These are phyloP conservation scores for Tuber brumale DNA, from an alignment of 495 filamentous ascomycete genomes.

Conservation along the genomic window DNA sequence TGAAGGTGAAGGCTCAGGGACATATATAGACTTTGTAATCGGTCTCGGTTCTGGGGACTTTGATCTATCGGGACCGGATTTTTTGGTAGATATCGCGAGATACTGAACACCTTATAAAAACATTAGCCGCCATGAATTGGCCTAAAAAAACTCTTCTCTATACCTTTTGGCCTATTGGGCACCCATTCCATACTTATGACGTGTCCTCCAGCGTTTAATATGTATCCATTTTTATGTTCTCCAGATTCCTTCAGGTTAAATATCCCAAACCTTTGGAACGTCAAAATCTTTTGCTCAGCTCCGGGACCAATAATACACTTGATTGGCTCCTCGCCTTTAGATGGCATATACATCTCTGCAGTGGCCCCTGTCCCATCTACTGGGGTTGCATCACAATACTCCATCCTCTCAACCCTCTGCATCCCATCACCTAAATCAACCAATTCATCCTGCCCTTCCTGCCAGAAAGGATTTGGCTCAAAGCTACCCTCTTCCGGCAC, in stretches of 20 bases:
- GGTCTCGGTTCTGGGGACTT: neutral
- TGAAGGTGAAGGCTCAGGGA: constrained; percentile 22
- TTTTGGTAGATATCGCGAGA: constrained; percentile 37
- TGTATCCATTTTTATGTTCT: constrained; percentile 26
- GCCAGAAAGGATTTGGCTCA: constrained; percentile 32
- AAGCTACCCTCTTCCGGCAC: constrained; percentile 29
- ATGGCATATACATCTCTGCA: constrained; percentile 23
- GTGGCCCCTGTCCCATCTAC: constrained; percentile 6
- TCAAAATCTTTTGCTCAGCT: constrained; percentile 27
- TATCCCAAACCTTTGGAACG: constrained; percentile 36
- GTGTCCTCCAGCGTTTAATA: constrained; percentile 38
- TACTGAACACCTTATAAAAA: constrained; percentile 31
- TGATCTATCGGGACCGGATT: neutral
- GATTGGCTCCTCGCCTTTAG: constrained; percentile 8
- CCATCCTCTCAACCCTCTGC: constrained; percentile 20
- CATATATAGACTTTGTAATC: neutral
- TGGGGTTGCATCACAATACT: constrained; percentile 13
- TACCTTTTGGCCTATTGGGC: constrained; percentile 33
- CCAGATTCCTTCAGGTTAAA: constrained; percentile 27
- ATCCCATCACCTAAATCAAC: constrained; percentile 26
- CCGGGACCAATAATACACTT: constrained; percentile 32
- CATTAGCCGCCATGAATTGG: neutral
- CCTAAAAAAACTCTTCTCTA: neutral
- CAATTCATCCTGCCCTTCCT: constrained; percentile 12
- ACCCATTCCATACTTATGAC: constrained; percentile 39